Evolutionary conservation across 2,329 filamentous ascomycete genomes (phyloP).

Genomic region (Neocucurbitaria cava): DNA sequence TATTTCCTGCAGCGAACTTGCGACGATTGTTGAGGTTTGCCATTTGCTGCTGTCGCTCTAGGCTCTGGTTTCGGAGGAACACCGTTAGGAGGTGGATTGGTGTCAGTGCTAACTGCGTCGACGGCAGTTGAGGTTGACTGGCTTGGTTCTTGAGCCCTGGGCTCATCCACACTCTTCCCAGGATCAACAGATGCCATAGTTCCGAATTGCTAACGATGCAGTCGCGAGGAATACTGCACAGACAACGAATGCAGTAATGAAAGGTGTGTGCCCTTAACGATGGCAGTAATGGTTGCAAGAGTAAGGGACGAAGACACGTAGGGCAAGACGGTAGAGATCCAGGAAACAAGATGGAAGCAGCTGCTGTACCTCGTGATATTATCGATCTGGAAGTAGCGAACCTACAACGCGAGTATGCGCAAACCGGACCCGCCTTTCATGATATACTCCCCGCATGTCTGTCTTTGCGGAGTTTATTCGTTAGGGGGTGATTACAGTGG

Average conservation of each 20-base stretch:
- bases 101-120: constrained; percentile 12
- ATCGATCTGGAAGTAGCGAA: neutral
- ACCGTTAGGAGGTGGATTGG: neutral
- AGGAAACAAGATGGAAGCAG: neutral
- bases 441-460: neutral
- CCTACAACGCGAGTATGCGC: neutral
- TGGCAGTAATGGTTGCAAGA: too few relatives aligned
- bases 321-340: neutral
- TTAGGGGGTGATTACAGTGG: too few relatives aligned
- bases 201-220: neutral
- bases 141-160: constrained; percentile 1
- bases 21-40: neutral
- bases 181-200: neutral
- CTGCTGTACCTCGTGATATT: neutral
- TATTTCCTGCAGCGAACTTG: too few relatives aligned
- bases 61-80: neutral
- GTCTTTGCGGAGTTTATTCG: too few relatives aligned
- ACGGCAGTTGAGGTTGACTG: constrained; percentile 6
- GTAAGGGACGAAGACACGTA: too few relatives aligned
- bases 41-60: neutral
- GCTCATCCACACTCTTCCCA: neutral
- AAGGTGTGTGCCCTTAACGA: neutral
- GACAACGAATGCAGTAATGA: neutral
- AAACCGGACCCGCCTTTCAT: neutral
- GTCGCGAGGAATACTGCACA: neutral